These are phyloP conservation scores for Penicillium sp. DNA, from an alignment of 2,329 filamentous ascomycete genomes.

Conservation along the genomic window DNA sequence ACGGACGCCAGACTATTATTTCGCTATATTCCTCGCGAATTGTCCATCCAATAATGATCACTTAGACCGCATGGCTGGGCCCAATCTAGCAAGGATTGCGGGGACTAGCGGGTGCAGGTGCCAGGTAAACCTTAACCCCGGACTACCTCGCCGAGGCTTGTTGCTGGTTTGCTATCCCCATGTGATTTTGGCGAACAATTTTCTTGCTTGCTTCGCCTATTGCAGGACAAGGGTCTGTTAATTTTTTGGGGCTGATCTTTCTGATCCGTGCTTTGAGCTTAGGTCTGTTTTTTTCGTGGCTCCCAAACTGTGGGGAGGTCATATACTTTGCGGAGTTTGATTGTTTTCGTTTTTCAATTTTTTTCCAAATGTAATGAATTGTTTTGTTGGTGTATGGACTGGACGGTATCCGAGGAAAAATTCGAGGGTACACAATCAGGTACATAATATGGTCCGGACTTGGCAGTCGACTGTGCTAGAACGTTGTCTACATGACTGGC, in stretches of 20 bases:
- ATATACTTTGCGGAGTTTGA: not conserved
- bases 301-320: not conserved
- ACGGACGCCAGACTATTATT: not conserved
- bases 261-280: not conserved
- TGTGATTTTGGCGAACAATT: not conserved
- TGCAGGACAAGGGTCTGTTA: not conserved
- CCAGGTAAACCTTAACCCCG: constrained; percentile 1
- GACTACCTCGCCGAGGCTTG: not conserved
- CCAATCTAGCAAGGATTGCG: not conserved
- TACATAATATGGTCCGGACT: not conserved
- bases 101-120: constrained; percentile 2
- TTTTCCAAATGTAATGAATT: not conserved
- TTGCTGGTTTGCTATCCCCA: not conserved
- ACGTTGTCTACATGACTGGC: not conserved
- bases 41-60: not conserved
- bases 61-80: not conserved
- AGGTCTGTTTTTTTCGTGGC: not conserved
- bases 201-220: not conserved
- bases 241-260: not conserved
- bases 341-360: constrained; percentile 4
- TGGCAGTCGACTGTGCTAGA: not conserved
- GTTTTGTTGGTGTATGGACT: not conserved
- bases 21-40: not conserved
- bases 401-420: not conserved
- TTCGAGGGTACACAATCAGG: not conserved